Evolutionary conservation across 768 basidiomycete species (phyloP).

Genomic region (Rhizopogon vesiculosus): DNA sequence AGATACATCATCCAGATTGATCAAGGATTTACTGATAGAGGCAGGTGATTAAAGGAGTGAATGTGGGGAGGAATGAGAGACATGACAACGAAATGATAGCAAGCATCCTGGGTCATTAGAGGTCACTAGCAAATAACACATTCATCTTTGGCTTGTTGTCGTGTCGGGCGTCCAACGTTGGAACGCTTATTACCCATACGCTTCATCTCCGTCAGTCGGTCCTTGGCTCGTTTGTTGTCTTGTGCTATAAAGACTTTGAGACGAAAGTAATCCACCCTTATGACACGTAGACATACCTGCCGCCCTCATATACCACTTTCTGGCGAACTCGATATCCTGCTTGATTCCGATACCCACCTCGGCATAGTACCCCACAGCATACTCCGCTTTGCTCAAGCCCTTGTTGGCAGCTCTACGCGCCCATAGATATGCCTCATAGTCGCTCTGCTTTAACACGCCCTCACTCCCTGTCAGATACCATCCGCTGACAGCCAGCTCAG

Average conservation of each 20-base stretch:
- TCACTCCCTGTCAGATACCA: conserved; percentile 98
- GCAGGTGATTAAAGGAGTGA: neutral
- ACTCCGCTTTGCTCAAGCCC: conserved; percentile 94
- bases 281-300: conserved; percentile 62
- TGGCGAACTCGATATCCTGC: conserved; percentile 92
- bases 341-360: conserved; percentile 98
- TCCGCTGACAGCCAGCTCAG: conserved; percentile 92
- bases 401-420: conserved; percentile 95
- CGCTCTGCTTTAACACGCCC: conserved; percentile 94
- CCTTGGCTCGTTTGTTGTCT: conserved; percentile 98
- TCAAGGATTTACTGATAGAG: conserved; percentile 2
- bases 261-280: neutral
- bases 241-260: conserved; percentile 55
- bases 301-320: conserved; percentile 98
- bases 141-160: conserved; percentile 91
- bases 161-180: conserved; percentile 79
- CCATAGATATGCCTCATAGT: conserved; percentile 99
- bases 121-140: conserved; percentile 67
- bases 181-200: conserved; percentile 76
- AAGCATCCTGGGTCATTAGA: conserved; percentile 22
- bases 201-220: conserved; percentile 92
- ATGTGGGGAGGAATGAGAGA: neutral
- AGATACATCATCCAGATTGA: conserved; percentile 5
- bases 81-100: neutral
- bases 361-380: conserved; percentile 97